Conservation (phyloP, 345 rosid genomes). For the Noccaea caerulescens region DNA sequence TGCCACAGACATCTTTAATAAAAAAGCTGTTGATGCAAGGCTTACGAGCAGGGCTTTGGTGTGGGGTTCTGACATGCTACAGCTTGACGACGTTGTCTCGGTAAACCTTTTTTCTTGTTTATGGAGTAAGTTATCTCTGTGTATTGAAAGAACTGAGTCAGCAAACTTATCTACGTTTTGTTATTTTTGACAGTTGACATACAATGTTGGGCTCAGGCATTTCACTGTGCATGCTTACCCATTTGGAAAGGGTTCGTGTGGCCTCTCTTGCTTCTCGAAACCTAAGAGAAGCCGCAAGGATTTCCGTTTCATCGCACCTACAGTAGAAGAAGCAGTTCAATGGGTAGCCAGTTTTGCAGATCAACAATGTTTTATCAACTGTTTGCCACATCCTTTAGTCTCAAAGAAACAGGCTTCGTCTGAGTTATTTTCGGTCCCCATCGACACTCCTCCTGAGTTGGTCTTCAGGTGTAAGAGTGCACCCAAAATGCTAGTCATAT, state of each 20-base stretch:
- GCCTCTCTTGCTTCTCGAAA: slow-evolving; percentile 74
- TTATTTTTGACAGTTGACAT: slow-evolving; percentile 65
- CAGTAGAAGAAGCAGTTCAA: slow-evolving; percentile 82
- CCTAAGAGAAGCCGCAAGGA: slow-evolving; percentile 81
- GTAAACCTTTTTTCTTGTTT: slow-evolving; percentile 43
- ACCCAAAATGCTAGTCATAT: slow-evolving; percentile 91
- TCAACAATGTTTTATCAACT: slow-evolving; percentile 89
- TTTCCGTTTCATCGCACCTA: slow-evolving; percentile 77
- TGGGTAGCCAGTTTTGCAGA: slow-evolving; percentile 99
- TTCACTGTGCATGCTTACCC: slow-evolving; percentile 93
- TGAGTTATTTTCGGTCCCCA: slow-evolving; percentile 62
- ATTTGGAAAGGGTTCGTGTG: slow-evolving; percentile 61
- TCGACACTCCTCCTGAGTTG: slow-evolving; percentile 88
- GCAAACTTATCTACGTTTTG: slow-evolving; percentile 28
- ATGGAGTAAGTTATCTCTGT: background rate
- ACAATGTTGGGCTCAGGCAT: slow-evolving; percentile 81
- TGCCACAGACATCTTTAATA: slow-evolving; percentile 51
- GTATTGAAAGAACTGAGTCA: background rate
- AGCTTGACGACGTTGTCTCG: slow-evolving; percentile 78
- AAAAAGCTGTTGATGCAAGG: slow-evolving; percentile 66
- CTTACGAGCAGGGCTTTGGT: slow-evolving; percentile 84
- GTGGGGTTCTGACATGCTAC: slow-evolving; percentile 79
- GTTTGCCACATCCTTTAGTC: slow-evolving; percentile 87
- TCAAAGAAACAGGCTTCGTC: slow-evolving; percentile 92
- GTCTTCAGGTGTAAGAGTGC: slow-evolving; percentile 89